Percentiles rank a stretch among this genome's conserved stretches.
Evolutionary conservation across 257 asterid genomes (phyloP).

Genomic region (Solanum rostratum): DNA sequence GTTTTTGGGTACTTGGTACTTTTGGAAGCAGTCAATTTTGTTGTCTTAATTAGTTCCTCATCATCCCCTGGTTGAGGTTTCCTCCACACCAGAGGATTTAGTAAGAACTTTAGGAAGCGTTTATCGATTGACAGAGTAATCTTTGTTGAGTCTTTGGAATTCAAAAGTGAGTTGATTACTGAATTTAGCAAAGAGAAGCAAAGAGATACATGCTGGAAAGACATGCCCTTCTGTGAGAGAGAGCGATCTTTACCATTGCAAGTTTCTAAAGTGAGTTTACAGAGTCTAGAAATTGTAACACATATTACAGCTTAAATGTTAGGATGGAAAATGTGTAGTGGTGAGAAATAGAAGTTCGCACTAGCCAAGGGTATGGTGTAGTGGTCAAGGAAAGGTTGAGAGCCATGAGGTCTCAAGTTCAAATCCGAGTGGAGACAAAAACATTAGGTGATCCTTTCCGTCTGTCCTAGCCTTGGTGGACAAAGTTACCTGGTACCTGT

Average conservation of each 20-base stretch:
- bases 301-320: not conserved
- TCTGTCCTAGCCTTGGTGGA: too few relatives aligned
- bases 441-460: too few relatives aligned
- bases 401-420: too few relatives aligned
- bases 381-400: too few relatives aligned
- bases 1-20: not conserved
- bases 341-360: not conserved
- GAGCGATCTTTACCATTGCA: not conserved
- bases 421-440: too few relatives aligned
- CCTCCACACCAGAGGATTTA: not conserved
- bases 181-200: not conserved
- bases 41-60: not conserved
- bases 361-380: not conserved
- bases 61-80: not conserved
- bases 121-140: not conserved
- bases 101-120: not conserved
- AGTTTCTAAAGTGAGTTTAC: not conserved
- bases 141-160: not conserved
- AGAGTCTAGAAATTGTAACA: not conserved
- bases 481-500: too few relatives aligned
- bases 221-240: not conserved
- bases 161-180: not conserved
- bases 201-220: not conserved
- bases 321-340: not conserved
- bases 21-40: not conserved